Evolutionary conservation across 129 eudicot species (phyloP), one percentile per base, ranked within the genome.

Genomic region (Ambrosia artemisiifolia): DNA sequence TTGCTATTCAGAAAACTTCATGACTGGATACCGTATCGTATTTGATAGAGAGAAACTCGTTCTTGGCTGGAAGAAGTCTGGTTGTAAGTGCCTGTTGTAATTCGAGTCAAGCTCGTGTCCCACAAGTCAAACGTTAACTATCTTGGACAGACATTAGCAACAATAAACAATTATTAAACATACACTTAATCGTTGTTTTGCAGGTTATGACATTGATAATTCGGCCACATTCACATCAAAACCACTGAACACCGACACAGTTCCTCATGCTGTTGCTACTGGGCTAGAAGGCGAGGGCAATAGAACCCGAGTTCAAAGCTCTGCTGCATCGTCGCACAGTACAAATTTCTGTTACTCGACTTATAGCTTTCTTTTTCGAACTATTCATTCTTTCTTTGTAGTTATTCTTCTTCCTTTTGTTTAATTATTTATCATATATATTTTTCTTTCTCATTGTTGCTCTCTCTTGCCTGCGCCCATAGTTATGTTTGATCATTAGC

Each of bases 11-110:
- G 97, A 91, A 79, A 91, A 91, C 74, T 91, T 91, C 69, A 88
- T 91, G 97, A 91, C 92, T 44, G 95, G 97, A 64, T 85, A 91
- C 84, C 91, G 88, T 38, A 71, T 91, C 50, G 94, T 91, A 66
- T 91, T 91, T 75, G 86, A 91, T 69, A 81, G 92, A 71, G 95
- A 91, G 68, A 88, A 78, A 75, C 85, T 86, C 35, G 80, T 85
- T 13, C 86, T 91, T 51, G 95, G 95, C 14, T 91, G 97, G 97
- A 78, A 85, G 82, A 84, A 80, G 9, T 88, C 85, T 5, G 79
- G 90, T 61, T 91, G 97, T 91, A 70, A 82, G 88, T 81, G 65
- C 34, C 48, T 4, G n/a, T 69, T 73, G 44, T 4, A 71, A 28
- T 65, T 47, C 65, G 36, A 34, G 30, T 46, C 67, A 19, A 36